Evolutionary conservation across 371 early-diverging fungal genomes (phyloP).

Genomic region (Gilbertella persicaria): DNA sequence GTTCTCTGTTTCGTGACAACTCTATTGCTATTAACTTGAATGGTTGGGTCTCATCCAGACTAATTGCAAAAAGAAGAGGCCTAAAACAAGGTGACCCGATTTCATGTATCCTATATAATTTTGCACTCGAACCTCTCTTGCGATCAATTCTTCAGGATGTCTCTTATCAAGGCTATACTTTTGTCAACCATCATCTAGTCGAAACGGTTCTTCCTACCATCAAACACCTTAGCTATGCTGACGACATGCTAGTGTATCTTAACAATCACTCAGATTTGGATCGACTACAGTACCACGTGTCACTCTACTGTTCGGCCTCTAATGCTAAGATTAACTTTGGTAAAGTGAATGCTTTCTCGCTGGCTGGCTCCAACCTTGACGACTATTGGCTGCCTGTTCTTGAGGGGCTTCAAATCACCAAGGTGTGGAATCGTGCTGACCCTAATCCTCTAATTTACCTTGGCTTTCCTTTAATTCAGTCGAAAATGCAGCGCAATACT

Average conservation of each 20-base stretch:
- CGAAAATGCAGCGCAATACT: background rate
- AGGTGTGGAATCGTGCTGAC: background rate
- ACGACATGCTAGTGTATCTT: background rate
- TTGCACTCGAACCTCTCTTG: background rate
- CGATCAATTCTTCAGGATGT: background rate
- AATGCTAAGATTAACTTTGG: constrained; percentile 1
- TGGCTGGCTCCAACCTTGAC: background rate
- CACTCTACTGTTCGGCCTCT: background rate
- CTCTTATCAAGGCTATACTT: background rate
- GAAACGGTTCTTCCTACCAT: background rate
- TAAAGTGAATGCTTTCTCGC: constrained; percentile 1
- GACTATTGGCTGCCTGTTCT: background rate
- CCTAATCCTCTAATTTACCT: constrained; percentile 1
- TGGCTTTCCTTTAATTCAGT: constrained; percentile 1
- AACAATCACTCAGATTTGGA: background rate
- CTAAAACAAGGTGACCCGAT: background rate
- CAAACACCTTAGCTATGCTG: constrained; percentile 2
- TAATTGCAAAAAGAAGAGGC: background rate
- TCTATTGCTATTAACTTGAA: background rate
- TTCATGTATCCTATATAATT: background rate
- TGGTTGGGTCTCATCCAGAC: constrained; percentile 1
- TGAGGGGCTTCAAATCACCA: background rate
- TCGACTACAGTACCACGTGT: background rate
- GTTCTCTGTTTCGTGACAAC: background rate
- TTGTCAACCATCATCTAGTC: background rate